These are phyloP conservation scores for Phaeoacremonium minimum DNA, from an alignment of 2,329 filamentous ascomycete genomes.

Conservation along the genomic window DNA sequence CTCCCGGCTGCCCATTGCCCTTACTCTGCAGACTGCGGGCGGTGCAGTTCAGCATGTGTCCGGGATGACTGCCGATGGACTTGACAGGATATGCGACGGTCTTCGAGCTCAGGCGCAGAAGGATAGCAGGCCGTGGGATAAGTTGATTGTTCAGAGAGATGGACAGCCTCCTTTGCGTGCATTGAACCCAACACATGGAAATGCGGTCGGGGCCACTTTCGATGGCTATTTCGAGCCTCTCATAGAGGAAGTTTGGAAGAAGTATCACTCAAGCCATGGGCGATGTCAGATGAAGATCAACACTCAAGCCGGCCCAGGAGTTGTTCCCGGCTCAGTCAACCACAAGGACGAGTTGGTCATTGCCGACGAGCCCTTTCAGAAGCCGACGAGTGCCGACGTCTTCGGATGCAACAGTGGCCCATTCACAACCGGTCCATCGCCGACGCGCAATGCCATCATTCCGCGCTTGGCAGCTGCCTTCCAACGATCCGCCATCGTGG, in stretches of 20 bases:
- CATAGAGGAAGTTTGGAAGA: conserved; percentile 36
- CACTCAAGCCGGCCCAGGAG: conserved; percentile 58
- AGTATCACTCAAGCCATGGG: conserved; percentile 20
- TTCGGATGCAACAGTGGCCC: conserved; percentile 63
- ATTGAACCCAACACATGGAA: conserved; percentile 38
- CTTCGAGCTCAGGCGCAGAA: conserved; percentile 48
- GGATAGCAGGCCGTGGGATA: conserved; percentile 59
- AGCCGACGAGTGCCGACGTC: conserved; percentile 59
- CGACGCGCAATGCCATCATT: conserved; percentile 35
- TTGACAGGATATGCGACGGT: conserved; percentile 48
- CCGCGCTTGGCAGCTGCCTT: conserved; percentile 41
- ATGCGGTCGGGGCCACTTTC: conserved; percentile 37
- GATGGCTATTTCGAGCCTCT: conserved; percentile 36
- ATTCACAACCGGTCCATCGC: conserved; percentile 40
- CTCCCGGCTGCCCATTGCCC: conserved; percentile 44
- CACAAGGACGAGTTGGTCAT: conserved; percentile 31
- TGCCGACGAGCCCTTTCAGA: conserved; percentile 39
- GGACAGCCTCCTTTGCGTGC: conserved; percentile 28
- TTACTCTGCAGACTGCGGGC: conserved; percentile 38
- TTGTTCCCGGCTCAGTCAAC: conserved; percentile 44
- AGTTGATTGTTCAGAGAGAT: conserved; percentile 36
- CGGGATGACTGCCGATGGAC: conserved; percentile 54
- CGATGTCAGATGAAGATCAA: conserved; percentile 48
- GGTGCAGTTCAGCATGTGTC: conserved; percentile 45
- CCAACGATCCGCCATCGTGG: conserved; percentile 53